phyloP scores from a whole-genome alignment of 2,329 filamentous ascomycete species.

The Fusarium tupiense region DNA sequence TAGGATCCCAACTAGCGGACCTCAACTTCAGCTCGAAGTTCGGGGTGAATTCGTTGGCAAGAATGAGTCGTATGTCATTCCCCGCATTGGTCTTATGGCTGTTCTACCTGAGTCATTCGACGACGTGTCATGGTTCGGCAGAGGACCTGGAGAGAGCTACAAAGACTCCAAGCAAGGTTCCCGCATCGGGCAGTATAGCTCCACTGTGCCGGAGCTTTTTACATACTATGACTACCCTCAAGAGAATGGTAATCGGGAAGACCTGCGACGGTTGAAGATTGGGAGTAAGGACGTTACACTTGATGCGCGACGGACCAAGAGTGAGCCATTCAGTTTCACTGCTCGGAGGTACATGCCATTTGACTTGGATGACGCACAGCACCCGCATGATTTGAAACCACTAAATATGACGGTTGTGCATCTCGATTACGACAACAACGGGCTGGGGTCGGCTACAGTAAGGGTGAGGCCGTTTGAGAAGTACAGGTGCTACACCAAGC shows the following conservation, averaged over 20 bases:
- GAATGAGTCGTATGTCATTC: constrained; percentile 3
- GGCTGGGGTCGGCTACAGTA: constrained; percentile 9
- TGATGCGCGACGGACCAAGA: not conserved
- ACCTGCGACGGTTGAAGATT: constrained; percentile 7
- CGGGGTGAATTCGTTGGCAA: not conserved
- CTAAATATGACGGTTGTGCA: constrained; percentile 19
- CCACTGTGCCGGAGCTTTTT: not conserved
- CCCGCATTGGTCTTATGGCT: constrained; percentile 10
- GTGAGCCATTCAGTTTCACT: constrained; percentile 11
- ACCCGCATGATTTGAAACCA: constrained; percentile 13
- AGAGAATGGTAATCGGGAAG: constrained; percentile 18
- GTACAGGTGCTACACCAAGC: constrained; percentile 11
- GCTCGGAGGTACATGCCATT: constrained; percentile 18
- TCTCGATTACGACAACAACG: constrained; percentile 22
- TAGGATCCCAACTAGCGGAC: not conserved
- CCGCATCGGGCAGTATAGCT: not conserved
- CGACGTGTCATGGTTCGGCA: constrained; percentile 13
- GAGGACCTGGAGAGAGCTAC: constrained; percentile 19
- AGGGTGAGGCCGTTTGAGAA: constrained; percentile 18
- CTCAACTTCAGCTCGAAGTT: not conserved
- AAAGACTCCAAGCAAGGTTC: constrained; percentile 21
- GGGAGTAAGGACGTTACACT: not conserved
- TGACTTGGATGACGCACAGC: constrained; percentile 9
- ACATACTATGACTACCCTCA: constrained; percentile 25
- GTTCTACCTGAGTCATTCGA: not conserved